Evolutionary conservation across 2,329 filamentous ascomycete genomes (phyloP), one percentile per base, ranked within the genome.

Genomic region (Diaporthe vexans): DNA sequence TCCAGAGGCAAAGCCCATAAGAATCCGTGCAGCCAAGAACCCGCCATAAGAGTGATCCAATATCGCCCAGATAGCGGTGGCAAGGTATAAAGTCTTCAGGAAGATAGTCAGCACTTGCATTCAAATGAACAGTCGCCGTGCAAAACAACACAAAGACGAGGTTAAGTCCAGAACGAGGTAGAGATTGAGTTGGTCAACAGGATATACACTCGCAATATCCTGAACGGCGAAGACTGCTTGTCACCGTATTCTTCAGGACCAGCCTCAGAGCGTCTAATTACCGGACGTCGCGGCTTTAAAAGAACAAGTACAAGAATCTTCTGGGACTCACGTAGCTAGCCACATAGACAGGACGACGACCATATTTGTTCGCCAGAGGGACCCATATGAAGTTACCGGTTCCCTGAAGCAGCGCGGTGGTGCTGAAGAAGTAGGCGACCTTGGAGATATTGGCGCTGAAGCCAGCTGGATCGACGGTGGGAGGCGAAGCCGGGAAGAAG

Each of bases 1-100:
- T 1, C 88, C 89, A 0, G 88, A 83, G 1, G 85, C 88, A 54
- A 90, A 84, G 4, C 89, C 89, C 81, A 91, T 83, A 15, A 90
- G 73, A 35, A 89, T 87, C 6, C 88, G 82, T 2, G 85, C 87
- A 1, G 83, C 81, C 2, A 90, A 79, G 65, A 86, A 86, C 7
- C 82, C 81, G 1, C 75, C 77, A 73, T 86, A 88, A 0, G 81
- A 80, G 52, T 79, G 81, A 24, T 86, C 85, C 24, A 86, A 84
- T 63, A 84, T 82, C 51, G 85, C 82, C 84, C 86, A 88, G 24
- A 87, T 75, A 0, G 83, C 81, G 13, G 81, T 82, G 40, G 78
- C 81, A 40, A 85, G 81, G 74, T 87, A 88, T 24, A 88, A 77
- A 51, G 59, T 43, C 70, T 72, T 59, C 33, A 11, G 24, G 3